Base-by-base conservation (phyloP, 805 yeast species). In the Suhomyces sp. region DNA sequence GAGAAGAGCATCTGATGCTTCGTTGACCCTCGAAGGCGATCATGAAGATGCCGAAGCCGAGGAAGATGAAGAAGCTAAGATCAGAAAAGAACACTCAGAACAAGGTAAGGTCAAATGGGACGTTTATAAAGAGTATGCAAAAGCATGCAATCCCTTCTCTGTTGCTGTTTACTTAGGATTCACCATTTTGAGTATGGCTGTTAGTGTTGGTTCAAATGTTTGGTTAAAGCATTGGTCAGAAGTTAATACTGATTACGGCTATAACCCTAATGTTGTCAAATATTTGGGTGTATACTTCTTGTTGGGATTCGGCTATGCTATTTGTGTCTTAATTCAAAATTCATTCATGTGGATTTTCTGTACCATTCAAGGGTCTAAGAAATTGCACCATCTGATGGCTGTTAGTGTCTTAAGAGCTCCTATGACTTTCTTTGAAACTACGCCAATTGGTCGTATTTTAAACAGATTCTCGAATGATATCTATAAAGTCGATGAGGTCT, bases 151-250 rank as follows among this genome's bases (percentile, higher is more conserved):
- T 43, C 74, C 83, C 6, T 62, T 53, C 32, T 77, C 76, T 42
- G 95, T 88, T 12, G 17, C 68, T 0, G 48, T 83, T 2, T 82
- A 81, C 54, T 46, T 88, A 33, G 34, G 54, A 0, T 70, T 78
- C 44, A 70, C 84, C 42, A 52, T 83, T n/a, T 30, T 73, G 4
- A 72, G 86, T 0, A 83, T 77, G 74, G 54, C 72, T 8, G 52
- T 80, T 32, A 73, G 80, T 38, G 91, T 87, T 33, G 64, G 65
- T 28, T 80, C 88, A 23, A 88, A 82, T 55, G 76, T 91, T 35
- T 93, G 99, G 99, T 76, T 93, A 51, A 93, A 93, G 59, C 87
- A 87, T 59, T 93, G 98, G 98, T 86, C 98, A 9, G 99, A 93
- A 56, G 77, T 83, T 15, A 93, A 91, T 54, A 73, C 90, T 3